These are phyloP conservation scores for Linum trigynum DNA, from an alignment of 345 rosid genomes.

Conservation along the genomic window DNA sequence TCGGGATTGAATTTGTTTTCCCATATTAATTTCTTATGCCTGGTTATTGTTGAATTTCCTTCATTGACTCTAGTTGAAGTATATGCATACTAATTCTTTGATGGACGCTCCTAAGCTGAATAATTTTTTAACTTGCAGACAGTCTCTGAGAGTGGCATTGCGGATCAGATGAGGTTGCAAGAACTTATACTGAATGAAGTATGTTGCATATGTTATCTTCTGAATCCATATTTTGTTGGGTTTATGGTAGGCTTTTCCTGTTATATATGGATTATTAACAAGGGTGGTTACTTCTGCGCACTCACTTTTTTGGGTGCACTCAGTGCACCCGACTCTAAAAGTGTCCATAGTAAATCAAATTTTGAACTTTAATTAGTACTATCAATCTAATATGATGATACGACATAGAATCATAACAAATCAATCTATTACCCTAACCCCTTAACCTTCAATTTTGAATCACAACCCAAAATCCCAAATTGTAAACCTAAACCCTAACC, in stretches of 20 bases:
- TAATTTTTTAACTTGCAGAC: slow-evolving; percentile 37
- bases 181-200: slow-evolving; percentile 77
- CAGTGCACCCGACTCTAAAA: no score
- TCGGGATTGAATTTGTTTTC: not conserved
- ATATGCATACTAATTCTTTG: not conserved
- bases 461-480: no score
- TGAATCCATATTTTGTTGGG: slow-evolving; percentile 1
- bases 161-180: slow-evolving; percentile 81
- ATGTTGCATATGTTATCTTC: slow-evolving; percentile 21
- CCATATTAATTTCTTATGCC: not conserved
- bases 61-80: not conserved
- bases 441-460: no score
- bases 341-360: no score
- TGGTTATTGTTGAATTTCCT: not conserved
- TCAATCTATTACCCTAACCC: no score
- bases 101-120: not conserved
- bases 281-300: no score
- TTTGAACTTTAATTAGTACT: no score
- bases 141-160: slow-evolving; percentile 75
- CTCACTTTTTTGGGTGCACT: no score
- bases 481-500: no score
- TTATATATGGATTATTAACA: not conserved
- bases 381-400: no score
- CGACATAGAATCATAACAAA: no score
- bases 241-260: not conserved